phyloP scores from a whole-genome alignment of 83 land plant species.

The Picea abies region DNA sequence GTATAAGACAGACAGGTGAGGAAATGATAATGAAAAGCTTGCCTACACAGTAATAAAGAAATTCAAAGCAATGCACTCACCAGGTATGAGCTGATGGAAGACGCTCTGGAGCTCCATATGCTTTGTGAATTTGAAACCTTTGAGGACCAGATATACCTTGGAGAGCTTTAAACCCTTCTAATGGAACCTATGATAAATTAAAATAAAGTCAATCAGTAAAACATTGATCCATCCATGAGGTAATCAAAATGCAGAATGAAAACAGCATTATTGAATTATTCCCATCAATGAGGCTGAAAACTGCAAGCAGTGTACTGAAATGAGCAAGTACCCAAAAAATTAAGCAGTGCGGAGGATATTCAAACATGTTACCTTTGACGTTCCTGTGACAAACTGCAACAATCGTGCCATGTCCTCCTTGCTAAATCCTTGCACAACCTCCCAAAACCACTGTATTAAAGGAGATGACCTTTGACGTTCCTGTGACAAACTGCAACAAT shows the following conservation, averaged over 20 bases:
- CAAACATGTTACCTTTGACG: constrained; percentile 79
- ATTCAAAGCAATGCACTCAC: constrained; percentile 32
- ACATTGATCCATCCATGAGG: not conserved
- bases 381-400: constrained; percentile 97
- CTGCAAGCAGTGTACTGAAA: not conserved
- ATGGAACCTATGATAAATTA: constrained; percentile 61
- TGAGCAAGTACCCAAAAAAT: too few relatives aligned
- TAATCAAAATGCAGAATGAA: not conserved
- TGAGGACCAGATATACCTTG: constrained; percentile 99
- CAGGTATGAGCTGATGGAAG: constrained; percentile 97
- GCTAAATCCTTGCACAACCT: constrained; percentile 77
- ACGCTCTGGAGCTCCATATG: constrained; percentile 92
- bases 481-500: constrained; percentile 95
- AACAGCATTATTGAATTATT: not conserved
- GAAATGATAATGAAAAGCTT: not conserved
- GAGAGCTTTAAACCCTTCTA: constrained; percentile 91
- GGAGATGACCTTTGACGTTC: constrained; percentile 99
- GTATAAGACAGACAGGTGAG: not conserved
- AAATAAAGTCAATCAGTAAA: not conserved
- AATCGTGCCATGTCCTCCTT: constrained; percentile 99
- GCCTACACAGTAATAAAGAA: not conserved
- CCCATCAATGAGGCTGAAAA: too few relatives aligned
- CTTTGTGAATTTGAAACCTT: constrained; percentile 96
- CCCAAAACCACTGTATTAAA: too few relatives aligned
- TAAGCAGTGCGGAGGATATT: not conserved